Base-by-base conservation (phyloP, 805 yeast genomes). In the Clavispora santaluciae region DNA sequence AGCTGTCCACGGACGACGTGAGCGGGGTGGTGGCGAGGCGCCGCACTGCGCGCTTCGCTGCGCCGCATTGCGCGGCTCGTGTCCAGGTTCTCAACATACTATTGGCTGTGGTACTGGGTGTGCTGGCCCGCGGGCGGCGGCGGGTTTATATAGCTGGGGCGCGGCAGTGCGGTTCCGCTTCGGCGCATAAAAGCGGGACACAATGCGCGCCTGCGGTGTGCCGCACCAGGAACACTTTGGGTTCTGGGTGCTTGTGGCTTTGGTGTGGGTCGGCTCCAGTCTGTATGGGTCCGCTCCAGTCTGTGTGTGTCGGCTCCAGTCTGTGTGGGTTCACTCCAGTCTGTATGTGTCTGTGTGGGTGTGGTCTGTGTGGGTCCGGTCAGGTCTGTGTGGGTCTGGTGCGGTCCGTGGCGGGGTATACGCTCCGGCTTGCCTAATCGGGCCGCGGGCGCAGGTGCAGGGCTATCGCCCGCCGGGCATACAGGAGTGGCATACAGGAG, bases 1-100 rank as follows among this genome's bases (percentile, higher is more conserved):
- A 75, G 7, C 45, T 37, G 15, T 54, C 51, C 15, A 60, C 42
- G 20, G 70, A 62, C 13, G 74, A 62, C 22, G 61, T 60, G 26
- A 50, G 54, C 9, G 43, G 35, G 38, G 48, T 33, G 16, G 52
- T 45, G 29, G 52, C 36, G n/a, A 43, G 36, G 26, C 28, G 5
- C 24, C 43, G 38, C 31, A 24, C 41, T 12, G 37, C 29, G 18
- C 33, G 23, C 21, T 34, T 11, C 16, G 33, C 33, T 10, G 11
- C 21, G 6, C 23, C 23, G 35, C 15, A 5, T 31, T 31, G 17
- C 6, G 38, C 39, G n/a, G 51, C 21, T 29, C 33, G 43, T 17
- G 44, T 29, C 25, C 40, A 33, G 21, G 39, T 30, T 41, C 43
- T 45, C 42, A 48, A 45, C 51, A 48, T 47, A n/a, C n/a, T n/a